phyloP scores from a whole-genome alignment of 371 early-diverging fungal genomes.

The Syncephalis fuscata region DNA sequence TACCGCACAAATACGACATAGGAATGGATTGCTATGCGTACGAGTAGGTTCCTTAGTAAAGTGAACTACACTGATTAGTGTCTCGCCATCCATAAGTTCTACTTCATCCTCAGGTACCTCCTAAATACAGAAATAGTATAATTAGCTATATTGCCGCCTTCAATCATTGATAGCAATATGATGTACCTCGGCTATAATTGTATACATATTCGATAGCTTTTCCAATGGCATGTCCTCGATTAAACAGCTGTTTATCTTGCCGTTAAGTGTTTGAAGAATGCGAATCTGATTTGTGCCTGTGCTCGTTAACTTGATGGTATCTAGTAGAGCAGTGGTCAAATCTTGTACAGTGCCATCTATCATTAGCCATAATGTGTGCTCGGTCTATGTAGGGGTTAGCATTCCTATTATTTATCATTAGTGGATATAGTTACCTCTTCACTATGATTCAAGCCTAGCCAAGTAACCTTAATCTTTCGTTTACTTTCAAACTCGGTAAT shows the following conservation, averaged over 20 bases:
- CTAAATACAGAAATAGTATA: slow-evolving; percentile 13
- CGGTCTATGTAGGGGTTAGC: slow-evolving; percentile 6
- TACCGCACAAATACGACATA: slow-evolving; percentile 42
- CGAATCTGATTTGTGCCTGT: slow-evolving; percentile 15
- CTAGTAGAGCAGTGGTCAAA: slow-evolving; percentile 32
- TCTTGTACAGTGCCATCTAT: slow-evolving; percentile 33
- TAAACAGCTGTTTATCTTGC: slow-evolving; percentile 20
- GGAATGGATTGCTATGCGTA: slow-evolving; percentile 73
- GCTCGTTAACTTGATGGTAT: slow-evolving; percentile 19
- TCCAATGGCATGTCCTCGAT: slow-evolving; percentile 19
- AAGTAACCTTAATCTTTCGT: slow-evolving; percentile 32
- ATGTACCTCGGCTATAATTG: slow-evolving; percentile 14
- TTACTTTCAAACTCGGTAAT: slow-evolving; percentile 70
- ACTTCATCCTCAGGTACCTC: slow-evolving; percentile 46
- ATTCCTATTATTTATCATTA: not conserved
- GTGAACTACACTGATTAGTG: slow-evolving; percentile 45
- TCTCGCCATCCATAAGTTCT: slow-evolving; percentile 20
- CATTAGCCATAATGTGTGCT: slow-evolving; percentile 31
- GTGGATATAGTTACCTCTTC: slow-evolving; percentile 15
- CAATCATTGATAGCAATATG: no score
- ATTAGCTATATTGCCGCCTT: slow-evolving; percentile 9
- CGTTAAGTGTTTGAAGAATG: slow-evolving; percentile 19
- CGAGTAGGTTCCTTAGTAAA: slow-evolving; percentile 43
- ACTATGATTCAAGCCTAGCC: slow-evolving; percentile 26
- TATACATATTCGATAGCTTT: slow-evolving; percentile 8